Conservation (phyloP, 75 land plant genomes). For the Pinus tabuliformis region DNA sequence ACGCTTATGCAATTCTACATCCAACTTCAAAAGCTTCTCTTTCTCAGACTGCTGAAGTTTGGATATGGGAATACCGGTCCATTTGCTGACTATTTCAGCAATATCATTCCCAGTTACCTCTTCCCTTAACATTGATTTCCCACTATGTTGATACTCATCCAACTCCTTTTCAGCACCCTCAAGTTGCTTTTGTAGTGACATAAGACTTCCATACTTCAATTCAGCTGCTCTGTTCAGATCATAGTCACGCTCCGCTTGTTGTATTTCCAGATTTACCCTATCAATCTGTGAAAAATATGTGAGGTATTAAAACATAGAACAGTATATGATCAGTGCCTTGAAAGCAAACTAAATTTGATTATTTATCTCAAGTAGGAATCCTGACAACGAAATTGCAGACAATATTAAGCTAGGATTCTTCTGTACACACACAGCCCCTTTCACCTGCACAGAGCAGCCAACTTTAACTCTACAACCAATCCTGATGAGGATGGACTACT, state of each 20-base stretch:
- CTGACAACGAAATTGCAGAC: neutral
- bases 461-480: too few species aligned
- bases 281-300: conserved; percentile 22
- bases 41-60: conserved; percentile 53
- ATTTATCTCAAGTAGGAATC: too few species aligned
- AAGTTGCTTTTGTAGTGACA: conserved; percentile 37
- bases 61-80: conserved; percentile 71
- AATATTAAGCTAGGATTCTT: neutral
- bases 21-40: conserved; percentile 47
- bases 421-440: neutral
- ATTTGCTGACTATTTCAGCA: conserved; percentile 62
- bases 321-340: too few species aligned
- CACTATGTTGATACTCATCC: conserved; percentile 27
- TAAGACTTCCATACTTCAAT: conserved; percentile 50
- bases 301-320: too few species aligned
- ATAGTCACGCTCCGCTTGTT: conserved; percentile 58
- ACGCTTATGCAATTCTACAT: conserved; percentile 42
- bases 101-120: conserved; percentile 54
- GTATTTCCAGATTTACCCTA: conserved; percentile 47
- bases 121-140: conserved; percentile 38
- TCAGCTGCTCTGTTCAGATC: conserved; percentile 64
- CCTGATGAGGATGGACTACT: too few species aligned
- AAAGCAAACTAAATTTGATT: too few species aligned
- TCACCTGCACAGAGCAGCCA: too few species aligned
- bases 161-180: conserved; percentile 47